Percentiles rank a stretch among this genome's conserved stretches.
These are phyloP conservation scores for Lipomyces kockii DNA, from an alignment of 805 yeast genomes.

Conservation along the genomic window DNA sequence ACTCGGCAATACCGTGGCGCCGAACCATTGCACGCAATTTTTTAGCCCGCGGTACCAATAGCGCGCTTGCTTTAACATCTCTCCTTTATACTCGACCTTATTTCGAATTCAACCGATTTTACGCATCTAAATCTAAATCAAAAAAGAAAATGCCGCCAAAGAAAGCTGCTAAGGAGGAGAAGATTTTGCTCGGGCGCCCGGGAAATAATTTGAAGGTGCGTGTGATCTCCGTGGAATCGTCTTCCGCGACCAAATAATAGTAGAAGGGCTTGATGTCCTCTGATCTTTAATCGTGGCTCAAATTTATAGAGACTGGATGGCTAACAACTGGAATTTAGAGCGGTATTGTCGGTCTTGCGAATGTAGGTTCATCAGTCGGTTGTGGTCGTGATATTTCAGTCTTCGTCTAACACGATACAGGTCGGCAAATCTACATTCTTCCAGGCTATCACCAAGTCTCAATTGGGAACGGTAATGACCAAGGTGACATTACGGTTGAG, in stretches of 20 bases:
- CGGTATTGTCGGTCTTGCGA: conserved; percentile 95
- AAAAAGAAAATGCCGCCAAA: conserved; percentile 69
- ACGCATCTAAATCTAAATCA: conserved; percentile 25
- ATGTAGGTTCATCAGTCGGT: conserved; percentile 38
- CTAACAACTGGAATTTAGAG: conserved; percentile 41
- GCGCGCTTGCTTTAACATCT: neutral
- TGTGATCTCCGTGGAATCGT: neutral
- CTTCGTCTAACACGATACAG: conserved; percentile 23
- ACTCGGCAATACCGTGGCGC: neutral
- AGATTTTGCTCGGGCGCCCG: conserved; percentile 82
- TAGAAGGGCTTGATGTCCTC: neutral
- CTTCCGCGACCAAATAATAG: neutral
- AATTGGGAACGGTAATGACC: conserved; percentile 65
- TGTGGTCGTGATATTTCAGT: neutral
- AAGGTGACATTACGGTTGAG: neutral
- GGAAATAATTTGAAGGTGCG: conserved; percentile 65
- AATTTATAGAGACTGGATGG: neutral
- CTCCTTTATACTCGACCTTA: neutral
- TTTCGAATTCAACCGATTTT: conserved; percentile 14
- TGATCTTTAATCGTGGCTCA: neutral
- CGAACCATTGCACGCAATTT: neutral
- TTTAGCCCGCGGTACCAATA: neutral
- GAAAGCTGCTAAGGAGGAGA: conserved; percentile 70
- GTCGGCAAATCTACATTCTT: conserved; percentile 97
- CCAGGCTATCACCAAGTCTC: conserved; percentile 93